A percentile compares a stretch with the other conserved stretches of the same genome.
Conservation (phyloP, 2,329 filamentous ascomycete genomes). For the Fusarium xylarioides region DNA sequence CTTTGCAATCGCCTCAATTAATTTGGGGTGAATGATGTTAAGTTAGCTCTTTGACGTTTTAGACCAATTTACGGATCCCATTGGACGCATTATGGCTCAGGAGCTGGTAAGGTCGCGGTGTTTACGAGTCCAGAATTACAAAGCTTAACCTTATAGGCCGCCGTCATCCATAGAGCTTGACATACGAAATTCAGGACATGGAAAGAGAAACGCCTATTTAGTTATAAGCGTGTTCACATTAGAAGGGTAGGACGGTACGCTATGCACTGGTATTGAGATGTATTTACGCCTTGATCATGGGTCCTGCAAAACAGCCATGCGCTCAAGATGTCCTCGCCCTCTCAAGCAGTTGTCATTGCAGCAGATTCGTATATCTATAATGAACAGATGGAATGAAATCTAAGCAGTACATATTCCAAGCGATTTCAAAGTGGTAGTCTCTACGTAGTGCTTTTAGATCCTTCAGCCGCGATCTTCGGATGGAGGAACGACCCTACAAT, state of each 20-base stretch:
- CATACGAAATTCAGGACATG: accelerated
- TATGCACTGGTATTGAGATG: accelerated
- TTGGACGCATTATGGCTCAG: accelerated
- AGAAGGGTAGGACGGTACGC: accelerated
- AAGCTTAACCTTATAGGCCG: too few species aligned
- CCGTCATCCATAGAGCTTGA: too few species aligned
- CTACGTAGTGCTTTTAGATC: not conserved
- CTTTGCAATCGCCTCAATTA: not conserved
- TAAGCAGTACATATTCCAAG: accelerated
- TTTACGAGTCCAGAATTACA: accelerated
- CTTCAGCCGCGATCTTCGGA: not conserved
- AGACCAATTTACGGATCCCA: accelerated
- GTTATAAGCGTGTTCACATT: accelerated
- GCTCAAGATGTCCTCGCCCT: not conserved
- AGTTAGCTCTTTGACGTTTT: accelerated
- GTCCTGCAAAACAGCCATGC: accelerated
- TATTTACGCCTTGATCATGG: not conserved
- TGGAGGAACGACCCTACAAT: accelerated
- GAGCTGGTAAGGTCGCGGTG: not conserved
- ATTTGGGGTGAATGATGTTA: accelerated
- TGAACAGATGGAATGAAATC: accelerated
- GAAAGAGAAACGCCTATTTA: accelerated
- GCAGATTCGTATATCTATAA: not conserved
- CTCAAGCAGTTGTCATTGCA: not conserved
- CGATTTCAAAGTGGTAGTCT: accelerated